Percentiles rank a stretch among this genome's conserved stretches.
Evolutionary conservation across 805 yeast species (phyloP).

Genomic region (Lachancea dasiensis): DNA sequence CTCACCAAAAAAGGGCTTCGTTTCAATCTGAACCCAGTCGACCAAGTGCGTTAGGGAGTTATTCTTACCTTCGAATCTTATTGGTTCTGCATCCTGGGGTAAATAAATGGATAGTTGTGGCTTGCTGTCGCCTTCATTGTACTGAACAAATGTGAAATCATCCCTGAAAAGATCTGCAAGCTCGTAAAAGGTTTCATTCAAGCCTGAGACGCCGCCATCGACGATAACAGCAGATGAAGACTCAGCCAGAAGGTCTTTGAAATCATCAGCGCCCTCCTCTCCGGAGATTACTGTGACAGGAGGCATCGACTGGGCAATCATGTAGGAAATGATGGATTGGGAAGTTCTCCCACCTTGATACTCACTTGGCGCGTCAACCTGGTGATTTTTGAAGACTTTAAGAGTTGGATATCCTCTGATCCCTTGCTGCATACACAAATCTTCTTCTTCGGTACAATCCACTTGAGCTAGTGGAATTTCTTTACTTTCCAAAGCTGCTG

Average conservation of each 20-base stretch:
- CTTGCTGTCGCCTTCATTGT: constrained; percentile 34
- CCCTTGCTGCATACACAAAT: constrained; percentile 59
- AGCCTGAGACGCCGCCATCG: constrained; percentile 41
- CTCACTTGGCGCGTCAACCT: constrained; percentile 41
- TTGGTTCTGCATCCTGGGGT: constrained; percentile 30
- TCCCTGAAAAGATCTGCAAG: constrained; percentile 65
- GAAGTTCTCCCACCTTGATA: constrained; percentile 85
- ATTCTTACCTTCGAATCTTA: constrained; percentile 26
- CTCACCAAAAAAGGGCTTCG: constrained; percentile 83
- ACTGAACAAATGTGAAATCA: constrained; percentile 51
- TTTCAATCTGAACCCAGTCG: constrained; percentile 43
- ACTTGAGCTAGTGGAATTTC: constrained; percentile 72
- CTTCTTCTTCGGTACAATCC: constrained; percentile 76
- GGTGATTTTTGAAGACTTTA: constrained; percentile 60
- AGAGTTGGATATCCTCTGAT: constrained; percentile 82
- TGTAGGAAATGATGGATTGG: constrained; percentile 66
- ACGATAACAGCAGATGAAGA: constrained; percentile 45
- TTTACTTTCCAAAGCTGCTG: constrained; percentile 63
- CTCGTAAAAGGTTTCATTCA: constrained; percentile 51
- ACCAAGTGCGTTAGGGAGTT: constrained; percentile 18
- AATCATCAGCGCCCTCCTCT: constrained; percentile 44
- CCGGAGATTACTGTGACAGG: constrained; percentile 51
- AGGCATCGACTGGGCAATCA: constrained; percentile 80
- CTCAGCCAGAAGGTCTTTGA: constrained; percentile 35
- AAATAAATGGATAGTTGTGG: constrained; percentile 30